A percentile compares a stretch with the other conserved stretches of the same genome.
These are phyloP conservation scores for Mycosphaerella arachidis DNA, from an alignment of 2,329 filamentous ascomycete species.

Conservation along the genomic window DNA sequence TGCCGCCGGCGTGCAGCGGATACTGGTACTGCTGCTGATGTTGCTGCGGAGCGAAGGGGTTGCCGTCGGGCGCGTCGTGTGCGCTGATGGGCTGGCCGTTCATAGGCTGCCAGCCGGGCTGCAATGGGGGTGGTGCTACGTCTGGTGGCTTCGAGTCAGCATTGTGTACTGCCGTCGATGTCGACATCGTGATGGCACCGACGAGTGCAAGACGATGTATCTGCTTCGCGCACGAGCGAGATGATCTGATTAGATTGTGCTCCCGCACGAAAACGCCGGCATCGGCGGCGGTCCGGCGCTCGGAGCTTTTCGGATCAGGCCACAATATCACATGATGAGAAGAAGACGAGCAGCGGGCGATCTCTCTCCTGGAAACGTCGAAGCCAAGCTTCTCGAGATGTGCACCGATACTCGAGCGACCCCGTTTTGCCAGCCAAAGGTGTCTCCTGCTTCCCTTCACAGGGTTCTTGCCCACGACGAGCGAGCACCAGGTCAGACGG, in stretches of 20 bases:
- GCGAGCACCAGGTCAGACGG: no score
- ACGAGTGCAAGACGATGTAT: slow-evolving; percentile 6
- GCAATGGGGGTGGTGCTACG: neutral
- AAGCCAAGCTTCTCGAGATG: no score
- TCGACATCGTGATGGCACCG: slow-evolving; percentile 10
- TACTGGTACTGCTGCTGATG: neutral
- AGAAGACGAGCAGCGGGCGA: no score
- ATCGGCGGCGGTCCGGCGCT: slow-evolving; percentile 1
- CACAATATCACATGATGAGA: neutral
- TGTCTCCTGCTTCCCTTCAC: no score
- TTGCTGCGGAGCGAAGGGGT: neutral
- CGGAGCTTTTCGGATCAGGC: neutral
- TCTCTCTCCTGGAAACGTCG: no score
- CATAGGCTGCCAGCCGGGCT: neutral
- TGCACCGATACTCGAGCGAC: no score
- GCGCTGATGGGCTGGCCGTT: neutral
- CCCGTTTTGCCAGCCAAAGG: no score
- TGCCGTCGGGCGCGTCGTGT: neutral
- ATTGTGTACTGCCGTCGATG: slow-evolving; percentile 16
- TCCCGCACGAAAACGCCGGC: neutral
- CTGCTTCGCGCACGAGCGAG: slow-evolving; percentile 15
- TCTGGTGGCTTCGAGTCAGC: slow-evolving; percentile 19
- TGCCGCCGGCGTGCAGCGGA: neutral
- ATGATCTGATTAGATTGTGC: slow-evolving; percentile 29
- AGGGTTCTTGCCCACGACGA: no score